phyloP scores from a whole-genome alignment of 2,329 filamentous ascomycete species.

The Neophaeococcomyces mojaviensis region DNA sequence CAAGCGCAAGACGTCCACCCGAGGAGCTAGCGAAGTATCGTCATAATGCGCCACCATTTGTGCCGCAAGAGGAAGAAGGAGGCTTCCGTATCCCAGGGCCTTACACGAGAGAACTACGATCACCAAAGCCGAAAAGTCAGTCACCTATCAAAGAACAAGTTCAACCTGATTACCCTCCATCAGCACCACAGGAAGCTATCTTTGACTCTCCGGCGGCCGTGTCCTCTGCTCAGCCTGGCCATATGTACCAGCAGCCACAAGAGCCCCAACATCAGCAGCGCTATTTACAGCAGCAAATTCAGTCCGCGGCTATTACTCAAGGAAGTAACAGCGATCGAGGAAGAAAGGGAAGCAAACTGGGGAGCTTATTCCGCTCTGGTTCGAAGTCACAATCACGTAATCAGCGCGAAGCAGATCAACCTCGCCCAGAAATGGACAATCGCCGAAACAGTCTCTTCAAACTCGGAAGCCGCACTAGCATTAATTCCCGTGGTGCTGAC shows the following conservation, averaged over 20 bases:
- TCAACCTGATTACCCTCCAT: too few relatives aligned
- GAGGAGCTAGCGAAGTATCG: conserved; percentile 12
- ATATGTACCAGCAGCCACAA: too few relatives aligned
- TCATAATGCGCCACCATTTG: not conserved
- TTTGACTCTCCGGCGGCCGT: too few relatives aligned
- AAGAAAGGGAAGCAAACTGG: conserved; percentile 1
- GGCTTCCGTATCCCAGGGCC: conserved; percentile 23
- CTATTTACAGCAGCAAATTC: too few relatives aligned
- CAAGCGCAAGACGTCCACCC: conserved; percentile 17
- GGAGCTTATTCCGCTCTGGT: not conserved
- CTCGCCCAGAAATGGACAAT: not conserved
- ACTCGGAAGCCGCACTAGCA: conserved; percentile 1
- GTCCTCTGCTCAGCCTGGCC: too few relatives aligned
- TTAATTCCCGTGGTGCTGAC: not conserved
- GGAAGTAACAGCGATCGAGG: not conserved
- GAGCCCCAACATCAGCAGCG: too few relatives aligned
- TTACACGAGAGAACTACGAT: conserved; percentile 21
- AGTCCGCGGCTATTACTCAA: not conserved
- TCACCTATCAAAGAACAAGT: conserved; percentile 1
- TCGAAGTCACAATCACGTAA: conserved; percentile 1
- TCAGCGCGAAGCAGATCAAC: not conserved
- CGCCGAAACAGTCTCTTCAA: conserved; percentile 3
- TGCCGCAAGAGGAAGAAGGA: conserved; percentile 8
- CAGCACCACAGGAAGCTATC: too few relatives aligned
- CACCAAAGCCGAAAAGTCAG: conserved; percentile 15